phyloP scores from a whole-genome alignment of 108 stramenopile species.

The Mayamaea pseudoterrestris region DNA sequence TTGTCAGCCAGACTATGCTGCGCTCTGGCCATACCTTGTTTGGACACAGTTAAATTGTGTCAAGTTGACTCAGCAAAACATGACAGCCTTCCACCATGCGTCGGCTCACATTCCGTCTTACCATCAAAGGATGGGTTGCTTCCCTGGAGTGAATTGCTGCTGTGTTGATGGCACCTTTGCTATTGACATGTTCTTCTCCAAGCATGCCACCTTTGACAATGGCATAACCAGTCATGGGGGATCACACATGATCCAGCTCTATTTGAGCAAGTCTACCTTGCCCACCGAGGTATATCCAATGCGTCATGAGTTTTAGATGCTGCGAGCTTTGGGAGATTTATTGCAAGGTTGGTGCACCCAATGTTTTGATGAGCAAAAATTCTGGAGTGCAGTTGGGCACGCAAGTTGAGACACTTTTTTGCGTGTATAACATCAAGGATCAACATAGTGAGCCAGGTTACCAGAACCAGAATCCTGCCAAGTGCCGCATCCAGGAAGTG shows the following conservation, averaged over 20 bases:
- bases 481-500: slow-evolving; percentile 9
- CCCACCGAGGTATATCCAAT: no score
- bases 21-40: slow-evolving; percentile 2
- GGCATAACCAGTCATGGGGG: no score
- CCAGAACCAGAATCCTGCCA: slow-evolving; percentile 21
- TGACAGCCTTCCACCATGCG: slow-evolving; percentile 7
- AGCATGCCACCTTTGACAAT: slow-evolving; percentile 8
- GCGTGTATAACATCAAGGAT: slow-evolving; percentile 5
- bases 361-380: slow-evolving; percentile 1
- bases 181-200: slow-evolving; percentile 16
- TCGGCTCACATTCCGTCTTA: not conserved
- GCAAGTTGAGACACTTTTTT: slow-evolving; percentile 8
- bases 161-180: slow-evolving; percentile 9
- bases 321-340: slow-evolving; percentile 9
- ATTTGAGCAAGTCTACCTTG: no score
- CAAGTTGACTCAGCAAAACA: not conserved
- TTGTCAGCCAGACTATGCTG: not conserved
- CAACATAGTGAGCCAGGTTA: slow-evolving; percentile 16
- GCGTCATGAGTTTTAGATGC: no score
- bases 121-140: not conserved
- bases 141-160: slow-evolving; percentile 12
- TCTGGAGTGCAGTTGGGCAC: slow-evolving; percentile 10
- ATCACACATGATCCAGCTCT: no score
- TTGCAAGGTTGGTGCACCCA: slow-evolving; percentile 15
- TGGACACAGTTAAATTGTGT: slow-evolving; percentile 7